A percentile compares a stretch with the other conserved stretches of the same genome.
Evolutionary conservation across 176 grass and related monocot species (phyloP).

Genomic region (Ensete ventricosum): DNA sequence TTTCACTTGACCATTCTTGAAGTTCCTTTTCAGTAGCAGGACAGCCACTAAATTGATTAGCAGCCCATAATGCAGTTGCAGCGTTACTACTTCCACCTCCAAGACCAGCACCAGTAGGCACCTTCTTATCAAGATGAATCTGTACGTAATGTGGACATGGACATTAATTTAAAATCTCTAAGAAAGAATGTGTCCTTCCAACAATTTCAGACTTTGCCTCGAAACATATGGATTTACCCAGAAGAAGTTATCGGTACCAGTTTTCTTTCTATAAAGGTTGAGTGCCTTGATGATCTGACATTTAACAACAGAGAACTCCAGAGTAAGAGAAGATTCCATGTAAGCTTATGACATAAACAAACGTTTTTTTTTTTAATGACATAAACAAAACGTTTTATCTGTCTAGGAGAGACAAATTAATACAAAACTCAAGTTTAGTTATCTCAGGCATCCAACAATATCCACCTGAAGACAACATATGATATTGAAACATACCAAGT

Average conservation of each 20-base stretch:
- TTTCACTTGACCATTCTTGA: constrained; percentile 95
- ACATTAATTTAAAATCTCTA: background rate
- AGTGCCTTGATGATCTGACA: constrained; percentile 91
- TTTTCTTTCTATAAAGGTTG: constrained; percentile 92
- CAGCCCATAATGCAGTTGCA: constrained; percentile 92
- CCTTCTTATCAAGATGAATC: constrained; percentile 98
- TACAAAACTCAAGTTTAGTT: background rate
- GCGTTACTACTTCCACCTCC: constrained; percentile 98
- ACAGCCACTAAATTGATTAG: constrained; percentile 90
- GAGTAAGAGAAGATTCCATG: constrained; percentile 2
- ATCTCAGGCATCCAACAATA: background rate
- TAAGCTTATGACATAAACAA: background rate
- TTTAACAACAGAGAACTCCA: constrained; percentile 19
- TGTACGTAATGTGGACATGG: constrained; percentile 13
- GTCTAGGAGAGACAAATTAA: background rate
- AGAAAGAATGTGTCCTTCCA: background rate
- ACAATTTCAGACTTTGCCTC: constrained; percentile 6
- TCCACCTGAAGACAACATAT: background rate
- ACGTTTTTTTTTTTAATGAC: background rate
- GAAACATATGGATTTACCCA: constrained; percentile 47
- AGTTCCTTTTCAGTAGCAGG: constrained; percentile 93
- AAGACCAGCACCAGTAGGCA: constrained; percentile 97
- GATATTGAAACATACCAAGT: constrained; percentile 47
- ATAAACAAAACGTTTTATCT: background rate
- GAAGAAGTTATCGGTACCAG: constrained; percentile 79